phyloP scores from a whole-genome alignment of 148 eudicot genomes.

The Diospyros kaki region DNA sequence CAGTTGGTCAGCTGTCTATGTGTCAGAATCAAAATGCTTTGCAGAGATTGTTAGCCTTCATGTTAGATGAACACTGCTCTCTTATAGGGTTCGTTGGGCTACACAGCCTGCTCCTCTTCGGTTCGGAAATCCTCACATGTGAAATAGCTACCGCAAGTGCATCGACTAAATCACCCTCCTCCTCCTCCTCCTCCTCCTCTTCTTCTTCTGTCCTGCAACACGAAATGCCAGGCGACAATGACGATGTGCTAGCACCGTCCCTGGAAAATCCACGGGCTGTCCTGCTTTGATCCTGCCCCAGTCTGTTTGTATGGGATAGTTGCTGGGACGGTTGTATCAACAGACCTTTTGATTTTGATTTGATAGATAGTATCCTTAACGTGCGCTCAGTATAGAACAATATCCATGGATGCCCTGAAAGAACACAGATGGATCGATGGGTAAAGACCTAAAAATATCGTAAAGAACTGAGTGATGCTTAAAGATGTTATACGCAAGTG shows the following conservation, averaged over 20 bases:
- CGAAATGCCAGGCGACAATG: conserved; percentile 18
- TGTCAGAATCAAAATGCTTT: conserved; percentile 46
- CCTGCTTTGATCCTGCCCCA: conserved; percentile 21
- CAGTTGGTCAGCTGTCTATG: conserved; percentile 16
- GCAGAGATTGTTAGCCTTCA: conserved; percentile 53
- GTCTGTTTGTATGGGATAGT: conserved; percentile 5
- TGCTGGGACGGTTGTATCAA: conserved; percentile 22
- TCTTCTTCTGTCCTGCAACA: conserved; percentile 14
- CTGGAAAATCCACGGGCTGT: conserved; percentile 11
- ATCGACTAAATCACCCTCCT: conserved; percentile 50
- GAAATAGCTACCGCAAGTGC: conserved; percentile 63
- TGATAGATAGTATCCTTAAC: conserved; percentile 43
- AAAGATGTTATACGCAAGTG: too few species aligned
- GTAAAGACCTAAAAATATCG: too few species aligned
- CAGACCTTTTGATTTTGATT: conserved; percentile 40
- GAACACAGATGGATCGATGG: not conserved
- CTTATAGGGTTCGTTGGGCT: conserved; percentile 28
- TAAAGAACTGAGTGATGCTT: too few species aligned
- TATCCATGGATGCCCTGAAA: conserved; percentile 87
- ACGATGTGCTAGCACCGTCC: conserved; percentile 16
- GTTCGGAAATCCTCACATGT: conserved; percentile 57
- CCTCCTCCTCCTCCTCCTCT: conserved; percentile 38
- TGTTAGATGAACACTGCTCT: conserved; percentile 44
- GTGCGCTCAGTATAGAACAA: conserved; percentile 69
- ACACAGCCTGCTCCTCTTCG: conserved; percentile 27